Conservation (phyloP, 106 monocot species). For the Dactylorhiza incarnata region DNA sequence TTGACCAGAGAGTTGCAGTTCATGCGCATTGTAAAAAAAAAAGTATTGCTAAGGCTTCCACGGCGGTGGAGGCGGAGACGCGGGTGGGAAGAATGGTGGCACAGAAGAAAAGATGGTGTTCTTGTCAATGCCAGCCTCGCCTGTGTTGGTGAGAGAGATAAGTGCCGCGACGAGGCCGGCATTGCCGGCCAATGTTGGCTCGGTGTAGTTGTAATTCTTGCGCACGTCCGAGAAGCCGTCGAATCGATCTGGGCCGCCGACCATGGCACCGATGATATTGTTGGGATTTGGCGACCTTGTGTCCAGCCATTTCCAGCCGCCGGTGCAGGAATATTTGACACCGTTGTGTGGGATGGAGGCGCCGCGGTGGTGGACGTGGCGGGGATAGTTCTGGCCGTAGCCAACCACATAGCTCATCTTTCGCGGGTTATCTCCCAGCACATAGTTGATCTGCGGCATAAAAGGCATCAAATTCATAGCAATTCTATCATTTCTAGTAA, state of each 20-base stretch:
- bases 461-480: too few species aligned
- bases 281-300: conserved; percentile 43
- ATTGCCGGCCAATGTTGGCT: conserved; percentile 72
- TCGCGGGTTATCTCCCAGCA: conserved; percentile 61
- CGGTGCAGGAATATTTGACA: conserved; percentile 52
- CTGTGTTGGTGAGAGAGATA: conserved; percentile 37
- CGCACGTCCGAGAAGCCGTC: conserved; percentile 51
- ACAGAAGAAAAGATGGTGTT: conserved; percentile 60
- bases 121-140: conserved; percentile 38
- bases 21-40: too few species aligned
- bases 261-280: conserved; percentile 66
- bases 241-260: conserved; percentile 47
- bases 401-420: conserved; percentile 90
- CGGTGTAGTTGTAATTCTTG: conserved; percentile 34
- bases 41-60: conserved; percentile 42
- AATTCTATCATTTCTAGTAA: too few species aligned
- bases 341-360: conserved; percentile 63
- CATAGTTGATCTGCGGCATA: conserved; percentile 42
- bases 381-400: conserved; percentile 56
- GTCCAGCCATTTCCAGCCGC: conserved; percentile 66
- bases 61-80: conserved; percentile 55
- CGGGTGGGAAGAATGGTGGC: conserved; percentile 37
- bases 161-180: conserved; percentile 74
- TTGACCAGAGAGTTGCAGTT: too few species aligned
- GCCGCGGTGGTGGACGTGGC: conserved; percentile 65